Evolutionary conservation across 2,329 filamentous ascomycete species (phyloP).

Genomic region (Elsinoe ampelina): DNA sequence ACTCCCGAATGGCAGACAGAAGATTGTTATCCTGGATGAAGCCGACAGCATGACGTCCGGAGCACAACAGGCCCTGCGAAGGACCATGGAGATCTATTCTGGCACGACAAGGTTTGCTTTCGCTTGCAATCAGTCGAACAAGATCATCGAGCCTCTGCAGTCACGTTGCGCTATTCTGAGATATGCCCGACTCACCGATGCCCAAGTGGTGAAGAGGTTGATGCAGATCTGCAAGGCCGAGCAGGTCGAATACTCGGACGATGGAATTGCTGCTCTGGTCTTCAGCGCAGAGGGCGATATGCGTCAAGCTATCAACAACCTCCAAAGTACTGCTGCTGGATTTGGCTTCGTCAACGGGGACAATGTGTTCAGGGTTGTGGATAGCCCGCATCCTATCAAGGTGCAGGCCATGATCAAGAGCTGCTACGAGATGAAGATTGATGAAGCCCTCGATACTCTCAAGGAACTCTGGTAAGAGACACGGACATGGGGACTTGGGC

Average conservation of each 20-base stretch:
- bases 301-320: slow-evolving; percentile 97
- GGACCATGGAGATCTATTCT: slow-evolving; percentile 98
- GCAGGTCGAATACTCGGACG: slow-evolving; percentile 80
- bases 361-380: slow-evolving; percentile 96
- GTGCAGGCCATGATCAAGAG: slow-evolving; percentile 98
- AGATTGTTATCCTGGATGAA: slow-evolving; percentile 95
- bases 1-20: slow-evolving; percentile 79
- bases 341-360: slow-evolving; percentile 97
- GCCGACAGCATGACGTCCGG: slow-evolving; percentile 95
- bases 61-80: slow-evolving; percentile 84
- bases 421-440: slow-evolving; percentile 85
- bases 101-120: slow-evolving; percentile 95
- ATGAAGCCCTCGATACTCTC: slow-evolving; percentile 73
- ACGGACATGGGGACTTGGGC: not conserved
- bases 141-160: slow-evolving; percentile 98
- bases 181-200: slow-evolving; percentile 85
- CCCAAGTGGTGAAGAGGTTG: slow-evolving; percentile 81
- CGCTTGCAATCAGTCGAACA: slow-evolving; percentile 97
- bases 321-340: slow-evolving; percentile 85
- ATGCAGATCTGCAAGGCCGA: slow-evolving; percentile 91
- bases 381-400: slow-evolving; percentile 94
- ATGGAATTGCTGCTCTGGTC: slow-evolving; percentile 88
- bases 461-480: slow-evolving; percentile 73
- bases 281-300: slow-evolving; percentile 98
- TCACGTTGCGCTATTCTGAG: slow-evolving; percentile 92